Evolutionary conservation across 148 eudicot genomes (phyloP).

Genomic region (Rhododendron ferrugineum): DNA sequence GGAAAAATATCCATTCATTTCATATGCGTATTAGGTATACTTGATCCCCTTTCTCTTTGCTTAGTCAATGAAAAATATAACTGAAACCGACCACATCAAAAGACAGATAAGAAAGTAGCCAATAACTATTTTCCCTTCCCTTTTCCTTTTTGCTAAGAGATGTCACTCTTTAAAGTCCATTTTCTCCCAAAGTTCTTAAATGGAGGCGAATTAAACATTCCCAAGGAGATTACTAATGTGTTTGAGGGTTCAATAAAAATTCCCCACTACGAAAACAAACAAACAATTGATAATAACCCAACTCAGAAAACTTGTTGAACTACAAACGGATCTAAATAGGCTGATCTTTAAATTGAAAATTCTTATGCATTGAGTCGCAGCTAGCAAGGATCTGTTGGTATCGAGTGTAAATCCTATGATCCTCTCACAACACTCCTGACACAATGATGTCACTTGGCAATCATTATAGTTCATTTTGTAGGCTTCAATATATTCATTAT

Average conservation of each 20-base stretch:
- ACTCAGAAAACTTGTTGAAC: background rate
- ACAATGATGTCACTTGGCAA: background rate
- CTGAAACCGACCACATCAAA: background rate
- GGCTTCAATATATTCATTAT: background rate
- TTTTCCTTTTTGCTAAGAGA: background rate
- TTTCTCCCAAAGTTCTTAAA: background rate
- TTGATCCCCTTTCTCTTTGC: background rate
- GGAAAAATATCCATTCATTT: background rate
- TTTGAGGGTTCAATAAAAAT: background rate
- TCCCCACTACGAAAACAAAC: background rate
- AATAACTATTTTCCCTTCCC: background rate
- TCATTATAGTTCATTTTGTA: background rate
- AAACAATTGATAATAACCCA: background rate
- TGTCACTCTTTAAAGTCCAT: background rate
- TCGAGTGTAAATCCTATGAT: background rate
- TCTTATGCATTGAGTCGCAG: background rate
- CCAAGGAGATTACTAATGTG: background rate
- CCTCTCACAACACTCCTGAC: background rate
- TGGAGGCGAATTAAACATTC: background rate
- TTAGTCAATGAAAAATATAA: background rate
- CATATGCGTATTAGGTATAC: background rate
- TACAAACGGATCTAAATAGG: background rate
- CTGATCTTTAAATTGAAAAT: background rate
- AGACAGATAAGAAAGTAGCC: background rate
- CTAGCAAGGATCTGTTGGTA: background rate